A percentile compares a stretch with the other conserved stretches of the same genome.
These are phyloP conservation scores for Russula sp. DNA, from an alignment of 768 basidiomycete species.

Conservation along the genomic window DNA sequence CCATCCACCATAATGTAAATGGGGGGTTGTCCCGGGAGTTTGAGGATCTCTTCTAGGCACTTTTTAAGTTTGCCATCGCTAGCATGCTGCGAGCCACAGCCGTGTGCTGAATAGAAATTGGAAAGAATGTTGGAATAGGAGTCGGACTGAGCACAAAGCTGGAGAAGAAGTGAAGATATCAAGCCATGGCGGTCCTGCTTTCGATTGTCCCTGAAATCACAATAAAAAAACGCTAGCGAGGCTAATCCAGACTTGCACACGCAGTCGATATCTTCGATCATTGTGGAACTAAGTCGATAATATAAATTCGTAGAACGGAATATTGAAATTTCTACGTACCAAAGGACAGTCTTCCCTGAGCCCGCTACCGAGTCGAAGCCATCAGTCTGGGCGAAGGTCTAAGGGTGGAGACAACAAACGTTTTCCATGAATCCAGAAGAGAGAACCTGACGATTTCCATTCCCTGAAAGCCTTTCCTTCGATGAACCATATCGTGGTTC, in stretches of 20 bases:
- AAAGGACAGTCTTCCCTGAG: not conserved
- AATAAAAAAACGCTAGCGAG: not conserved
- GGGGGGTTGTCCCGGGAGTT: too few relatives aligned
- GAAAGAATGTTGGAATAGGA: too few relatives aligned
- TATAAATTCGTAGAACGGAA: not conserved
- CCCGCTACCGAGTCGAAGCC: not conserved
- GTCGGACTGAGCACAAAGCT: too few relatives aligned
- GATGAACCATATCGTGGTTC: not conserved
- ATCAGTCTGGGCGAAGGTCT: not conserved
- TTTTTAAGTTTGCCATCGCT: too few relatives aligned
- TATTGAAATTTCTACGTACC: not conserved
- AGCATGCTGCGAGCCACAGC: too few relatives aligned
- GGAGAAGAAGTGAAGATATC: too few relatives aligned
- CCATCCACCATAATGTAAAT: too few relatives aligned
- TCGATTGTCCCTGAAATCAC: not conserved
- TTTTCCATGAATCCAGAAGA: not conserved
- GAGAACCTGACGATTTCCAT: not conserved
- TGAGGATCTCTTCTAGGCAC: too few relatives aligned
- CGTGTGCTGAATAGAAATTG: too few relatives aligned
- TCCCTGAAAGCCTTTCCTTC: not conserved
- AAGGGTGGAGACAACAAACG: not conserved
- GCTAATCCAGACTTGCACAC: not conserved
- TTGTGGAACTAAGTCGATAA: not conserved
- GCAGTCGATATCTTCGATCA: not conserved
- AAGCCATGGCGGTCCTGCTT: not conserved